Evolutionary conservation across 202 grass and related monocot genomes (phyloP), one percentile per base, ranked within the genome.

Genomic region (Digitaria exilis): DNA sequence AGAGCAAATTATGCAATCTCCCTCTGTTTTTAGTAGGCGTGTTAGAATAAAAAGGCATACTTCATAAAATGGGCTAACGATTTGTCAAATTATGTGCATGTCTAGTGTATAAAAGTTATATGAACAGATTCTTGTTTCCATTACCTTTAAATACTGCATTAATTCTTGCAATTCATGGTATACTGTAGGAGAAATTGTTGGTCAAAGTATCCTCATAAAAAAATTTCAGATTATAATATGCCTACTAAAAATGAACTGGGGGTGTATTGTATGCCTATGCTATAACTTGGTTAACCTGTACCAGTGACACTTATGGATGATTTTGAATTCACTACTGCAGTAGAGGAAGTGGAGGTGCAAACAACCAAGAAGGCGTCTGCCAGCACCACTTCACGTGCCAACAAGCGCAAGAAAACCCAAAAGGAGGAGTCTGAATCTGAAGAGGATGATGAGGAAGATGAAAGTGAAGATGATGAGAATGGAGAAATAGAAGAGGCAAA

Each of bases 371-470:
- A 83, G 46, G 83, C 69, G 3, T 65, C 89, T 80, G 73, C 78
- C 35, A 71, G 59, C 57, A 80, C 81, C 29, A 94, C 85, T 42
- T 87, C 92, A 21, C 73, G 79, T 35, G 71, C 87, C 57, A 94
- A 88, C 56, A 94, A 92, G 85, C 87, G 87, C 37, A 94, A 92
- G 84, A 72, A 89, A 59, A 45, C 26, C 9, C 82, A 39, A 39
- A 39, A 86, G 71, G 89, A 94, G 41, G 35, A 70, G 21, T 94
- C 89, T 1, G 87, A 94, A 49, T 90, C 84, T 2, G 89, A 91
- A 66, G 88, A 90, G 18, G 85, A 70, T 1, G 88, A 79, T 6
- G 77, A 85, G 9, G 91, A 70, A 1, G 85, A 83, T 16, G 75
- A 61, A 21, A 89, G 82, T 12, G 88, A 28, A 41, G 87, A 87